A percentile compares a stretch with the other conserved stretches of the same genome.
Evolutionary conservation across 768 basidiomycete genomes (phyloP).

Genomic region (Mycena indigotica): DNA sequence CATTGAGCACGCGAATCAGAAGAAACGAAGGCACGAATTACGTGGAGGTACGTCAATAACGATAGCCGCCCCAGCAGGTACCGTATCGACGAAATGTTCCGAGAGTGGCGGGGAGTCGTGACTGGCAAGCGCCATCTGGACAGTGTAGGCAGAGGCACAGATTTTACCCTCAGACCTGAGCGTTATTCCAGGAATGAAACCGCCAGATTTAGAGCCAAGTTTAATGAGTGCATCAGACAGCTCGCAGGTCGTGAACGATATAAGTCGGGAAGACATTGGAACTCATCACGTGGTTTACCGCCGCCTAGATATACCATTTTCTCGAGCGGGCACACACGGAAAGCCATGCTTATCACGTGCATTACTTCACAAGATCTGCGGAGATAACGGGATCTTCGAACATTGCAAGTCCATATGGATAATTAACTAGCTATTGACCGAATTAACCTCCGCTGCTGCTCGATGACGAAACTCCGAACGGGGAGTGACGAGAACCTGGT

Average conservation of each 20-base stretch:
- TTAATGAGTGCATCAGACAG: constrained; percentile 89
- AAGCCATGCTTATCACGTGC: no score
- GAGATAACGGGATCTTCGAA: constrained; percentile 3
- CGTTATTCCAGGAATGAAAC: constrained; percentile 78
- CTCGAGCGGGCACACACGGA: no score
- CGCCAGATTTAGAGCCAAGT: constrained; percentile 70
- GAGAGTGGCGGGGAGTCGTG: constrained; percentile 63
- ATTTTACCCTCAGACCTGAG: constrained; percentile 52
- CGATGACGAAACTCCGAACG: constrained; percentile 17
- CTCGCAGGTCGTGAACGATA: constrained; percentile 71
- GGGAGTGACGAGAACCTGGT: constrained; percentile 7
- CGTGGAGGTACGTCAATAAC: constrained; percentile 76
- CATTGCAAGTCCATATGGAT: neutral
- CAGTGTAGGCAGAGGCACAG: constrained; percentile 86
- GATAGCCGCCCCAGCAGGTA: constrained; percentile 62
- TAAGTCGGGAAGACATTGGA: constrained; percentile 20
- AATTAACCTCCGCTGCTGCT: constrained; percentile 5
- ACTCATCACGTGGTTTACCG: neutral
- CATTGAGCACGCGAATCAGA: neutral
- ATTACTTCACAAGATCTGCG: no score
- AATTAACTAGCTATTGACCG: neutral
- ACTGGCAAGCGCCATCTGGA: constrained; percentile 70
- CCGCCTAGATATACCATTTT: no score
- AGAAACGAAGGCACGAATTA: constrained; percentile 32
- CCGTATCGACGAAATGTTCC: constrained; percentile 82